Evolutionary conservation across 148 eudicot genomes (phyloP), one percentile per base, ranked within the genome.

Genomic region (Agrostemma githago): DNA sequence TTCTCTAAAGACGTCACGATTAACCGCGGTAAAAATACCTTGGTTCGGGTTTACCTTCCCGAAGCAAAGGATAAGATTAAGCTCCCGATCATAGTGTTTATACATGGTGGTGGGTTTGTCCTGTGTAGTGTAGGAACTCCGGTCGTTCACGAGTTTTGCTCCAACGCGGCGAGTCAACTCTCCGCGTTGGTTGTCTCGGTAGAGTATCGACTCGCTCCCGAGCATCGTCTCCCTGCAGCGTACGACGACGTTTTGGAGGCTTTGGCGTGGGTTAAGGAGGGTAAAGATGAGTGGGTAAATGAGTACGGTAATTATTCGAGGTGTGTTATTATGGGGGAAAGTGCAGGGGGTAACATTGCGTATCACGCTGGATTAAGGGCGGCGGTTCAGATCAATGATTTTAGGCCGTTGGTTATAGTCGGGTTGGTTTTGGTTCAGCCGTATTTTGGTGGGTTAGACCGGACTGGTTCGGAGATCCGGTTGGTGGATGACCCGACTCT

Each of bases 41-140:
- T 68, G 71, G 51, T 82, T 54, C 84, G 90, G 2, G 60, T 89
- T 34, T 89, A 71, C 82, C 62, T 89, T 3, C 89, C 43, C 19
- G 41, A 21, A 15, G 20, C 74, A 3, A 7, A 56, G 1, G 68
- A 15, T 46, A 83, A 86, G 56, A 79, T 82, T 46, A 83, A 86
- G 56, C 81, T 82, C 3, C 86, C 87, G 2, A 71, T 89, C 7
- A 1, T 89, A 1, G 71, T 86, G 1, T 85, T 79, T 63, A 80
- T 56, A 53, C 92, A 89, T 38, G 92, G 90, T 1, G 90, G 92
- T 5, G 92, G 96, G 2, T 90, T 90, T 57, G 79, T 85, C 2
- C 1, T 84, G 3, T 40, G 37, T 19, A 74, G 66, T 11, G 85
- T 85, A 0, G 87, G 60, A 7, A 9, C 80, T 17, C 64, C 66